phyloP scores from a whole-genome alignment of 495 filamentous ascomycete genomes.

The Aspergillus biplanus region DNA sequence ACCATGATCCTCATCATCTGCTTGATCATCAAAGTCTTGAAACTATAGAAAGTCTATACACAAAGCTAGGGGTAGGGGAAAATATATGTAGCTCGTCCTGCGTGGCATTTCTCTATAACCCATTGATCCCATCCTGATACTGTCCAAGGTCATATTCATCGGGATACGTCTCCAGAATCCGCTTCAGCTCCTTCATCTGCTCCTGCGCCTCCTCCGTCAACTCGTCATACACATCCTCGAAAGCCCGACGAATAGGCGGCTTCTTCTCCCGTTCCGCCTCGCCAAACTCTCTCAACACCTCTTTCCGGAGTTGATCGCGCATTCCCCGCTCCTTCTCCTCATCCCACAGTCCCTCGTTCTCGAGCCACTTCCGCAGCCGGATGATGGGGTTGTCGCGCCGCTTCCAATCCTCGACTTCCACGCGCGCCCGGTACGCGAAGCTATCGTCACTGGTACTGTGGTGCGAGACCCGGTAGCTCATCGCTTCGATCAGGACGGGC shows the following conservation, averaged over 20 bases:
- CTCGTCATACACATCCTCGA: constrained; percentile 86
- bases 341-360: constrained; percentile 78
- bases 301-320: constrained; percentile 66
- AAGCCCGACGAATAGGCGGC: constrained; percentile 75
- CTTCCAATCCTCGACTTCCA: constrained; percentile 99
- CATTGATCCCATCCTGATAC: constrained; percentile 77
- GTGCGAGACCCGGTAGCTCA: constrained; percentile 96
- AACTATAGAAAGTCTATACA: background rate
- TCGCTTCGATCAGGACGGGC: constrained; percentile 89
- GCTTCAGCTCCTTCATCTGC: constrained; percentile 79
- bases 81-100: background rate
- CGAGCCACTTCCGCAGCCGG: constrained; percentile 88
- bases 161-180: constrained; percentile 82
- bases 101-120: constrained; percentile 43
- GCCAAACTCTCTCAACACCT: constrained; percentile 81
- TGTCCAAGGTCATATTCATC: constrained; percentile 86
- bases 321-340: constrained; percentile 79
- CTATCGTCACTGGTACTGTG: constrained; percentile 98
- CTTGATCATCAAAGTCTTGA: too few species aligned
- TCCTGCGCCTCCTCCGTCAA: constrained; percentile 77
- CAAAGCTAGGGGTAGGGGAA: background rate
- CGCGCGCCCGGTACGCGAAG: constrained; percentile 90
- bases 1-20: too few species aligned
- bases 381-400: constrained; percentile 93
- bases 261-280: constrained; percentile 91